Conservation (phyloP, 495 filamentous ascomycete species). For the Hypoxylon subgilvum region DNA sequence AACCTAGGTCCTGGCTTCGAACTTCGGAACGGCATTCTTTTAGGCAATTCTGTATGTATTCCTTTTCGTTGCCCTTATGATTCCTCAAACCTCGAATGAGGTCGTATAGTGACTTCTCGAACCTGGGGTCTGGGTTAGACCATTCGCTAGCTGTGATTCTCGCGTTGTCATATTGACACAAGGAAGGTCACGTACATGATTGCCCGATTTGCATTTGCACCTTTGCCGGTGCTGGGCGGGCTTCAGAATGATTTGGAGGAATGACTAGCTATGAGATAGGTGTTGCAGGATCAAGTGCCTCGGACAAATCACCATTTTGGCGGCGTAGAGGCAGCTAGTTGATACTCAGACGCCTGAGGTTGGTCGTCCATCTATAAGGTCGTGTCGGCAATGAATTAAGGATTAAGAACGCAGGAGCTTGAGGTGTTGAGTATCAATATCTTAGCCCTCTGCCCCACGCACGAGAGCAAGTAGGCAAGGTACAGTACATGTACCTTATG, state of each 20-base stretch:
- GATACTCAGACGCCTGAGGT: conserved; percentile 2
- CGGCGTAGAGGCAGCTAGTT: background rate
- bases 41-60: conserved; percentile 88
- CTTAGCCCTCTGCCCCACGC: too few relatives aligned
- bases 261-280: conserved; percentile 21
- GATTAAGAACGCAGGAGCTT: too few relatives aligned
- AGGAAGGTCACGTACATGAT: conserved; percentile 36
- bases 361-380: conserved; percentile 13
- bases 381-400: too few relatives aligned
- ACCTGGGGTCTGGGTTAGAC: conserved; percentile 69
- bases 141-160: conserved; percentile 1
- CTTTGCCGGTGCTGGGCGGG: conserved; percentile 24
- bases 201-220: conserved; percentile 26
- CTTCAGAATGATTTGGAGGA: conserved; percentile 2
- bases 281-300: conserved; percentile 7
- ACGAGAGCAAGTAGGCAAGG: too few relatives aligned
- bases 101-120: conserved; percentile 98
- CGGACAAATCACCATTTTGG: conserved; percentile 31
- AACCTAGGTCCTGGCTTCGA: conserved; percentile 88
- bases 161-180: background rate
- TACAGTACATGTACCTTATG: too few relatives aligned
- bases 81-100: conserved; percentile 94
- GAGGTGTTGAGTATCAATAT: too few relatives aligned
- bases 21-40: conserved; percentile 95
- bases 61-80: conserved; percentile 90